Evolutionary conservation across 148 eudicot species (phyloP), one percentile per base, ranked within the genome.

Genomic region (Chenopodium berlandieri): DNA sequence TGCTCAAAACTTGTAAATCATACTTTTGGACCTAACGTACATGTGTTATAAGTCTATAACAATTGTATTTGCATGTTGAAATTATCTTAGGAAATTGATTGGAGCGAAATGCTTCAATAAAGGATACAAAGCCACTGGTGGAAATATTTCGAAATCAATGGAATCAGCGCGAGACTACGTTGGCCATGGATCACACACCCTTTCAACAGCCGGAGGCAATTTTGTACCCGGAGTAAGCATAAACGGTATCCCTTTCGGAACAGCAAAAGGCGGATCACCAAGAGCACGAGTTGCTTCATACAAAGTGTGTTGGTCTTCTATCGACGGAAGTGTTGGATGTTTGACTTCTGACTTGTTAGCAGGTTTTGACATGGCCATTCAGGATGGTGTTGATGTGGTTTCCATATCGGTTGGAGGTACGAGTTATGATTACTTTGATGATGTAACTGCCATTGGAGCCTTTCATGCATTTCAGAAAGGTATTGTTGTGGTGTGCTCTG

Each of bases 241-340:
- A 1, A 75, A 73, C 7, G 92, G 90, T 0, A 0, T 82, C 3
- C 76, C 71, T 11, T 77, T 80, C 8, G 97, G 94, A 25, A 91
- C 91, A 0, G 91, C 89, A 1, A 91, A 88, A 80, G 97, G 97
- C 1, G 97, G 97, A 14, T 87, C 97, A 1, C 97, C 94, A 1
- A 76, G 70, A 65, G 94, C 97, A 64, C 85, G 91, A 7, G 93
- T 90, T 20, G 94, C 91, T 27, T 78, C 94, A 3, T 92, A 90
- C 88, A 92, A 87, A 79, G 93, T 92, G 0, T 92, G 95, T 71
- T 90, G 87, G 88, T 81, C 90, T 0, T 63, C 83, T 1, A 3
- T 76, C 63, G 9, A 72, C 5, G 86, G 56, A 2, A 40, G 8
- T 6, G 65, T 66, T 2, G 85, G 52, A 70, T 92, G 96, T 82